These are phyloP conservation scores for Ramaria rubella DNA, from an alignment of 768 basidiomycete genomes.

Conservation along the genomic window DNA sequence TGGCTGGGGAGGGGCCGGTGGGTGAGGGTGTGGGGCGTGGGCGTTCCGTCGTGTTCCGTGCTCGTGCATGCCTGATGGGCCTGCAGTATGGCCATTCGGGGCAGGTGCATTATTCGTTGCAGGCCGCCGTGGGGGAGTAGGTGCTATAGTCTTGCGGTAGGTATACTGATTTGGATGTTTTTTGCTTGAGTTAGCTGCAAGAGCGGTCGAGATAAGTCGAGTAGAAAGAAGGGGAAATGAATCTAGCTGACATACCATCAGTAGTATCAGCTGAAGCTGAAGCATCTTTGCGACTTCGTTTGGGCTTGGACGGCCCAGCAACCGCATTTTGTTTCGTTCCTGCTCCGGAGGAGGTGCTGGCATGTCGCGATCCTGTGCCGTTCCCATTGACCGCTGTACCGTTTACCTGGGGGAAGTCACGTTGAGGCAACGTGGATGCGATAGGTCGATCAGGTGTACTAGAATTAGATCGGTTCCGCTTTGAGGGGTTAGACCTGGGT, in stretches of 20 bases:
- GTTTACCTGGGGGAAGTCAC: not conserved
- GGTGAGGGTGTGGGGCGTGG: constrained; percentile 25
- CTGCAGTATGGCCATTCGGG: constrained; percentile 17
- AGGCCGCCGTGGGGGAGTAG: constrained; percentile 25
- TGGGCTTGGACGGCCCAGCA: not conserved
- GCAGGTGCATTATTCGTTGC: constrained; percentile 22
- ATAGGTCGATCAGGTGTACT: constrained; percentile 8
- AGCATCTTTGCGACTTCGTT: constrained; percentile 3
- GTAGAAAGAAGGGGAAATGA: not conserved
- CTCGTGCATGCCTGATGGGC: constrained; percentile 29
- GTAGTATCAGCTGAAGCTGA: not conserved
- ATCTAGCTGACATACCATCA: not conserved
- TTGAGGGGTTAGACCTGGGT: not conserved
- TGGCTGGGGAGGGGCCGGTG: constrained; percentile 76
- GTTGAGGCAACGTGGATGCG: not conserved
- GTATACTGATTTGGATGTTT: constrained; percentile 47
- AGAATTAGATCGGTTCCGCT: constrained; percentile 11
- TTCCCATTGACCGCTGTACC: not conserved
- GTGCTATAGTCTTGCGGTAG: constrained; percentile 25
- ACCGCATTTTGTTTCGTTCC: not conserved
- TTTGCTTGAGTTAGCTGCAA: constrained; percentile 5
- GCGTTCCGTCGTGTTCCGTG: constrained; percentile 46
- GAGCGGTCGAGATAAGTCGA: not conserved
- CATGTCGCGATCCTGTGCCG: not conserved
- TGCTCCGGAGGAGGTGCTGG: constrained; percentile 1